phyloP scores from a whole-genome alignment of 1,284 basidiomycete species.

The Cronartium quercuum region DNA sequence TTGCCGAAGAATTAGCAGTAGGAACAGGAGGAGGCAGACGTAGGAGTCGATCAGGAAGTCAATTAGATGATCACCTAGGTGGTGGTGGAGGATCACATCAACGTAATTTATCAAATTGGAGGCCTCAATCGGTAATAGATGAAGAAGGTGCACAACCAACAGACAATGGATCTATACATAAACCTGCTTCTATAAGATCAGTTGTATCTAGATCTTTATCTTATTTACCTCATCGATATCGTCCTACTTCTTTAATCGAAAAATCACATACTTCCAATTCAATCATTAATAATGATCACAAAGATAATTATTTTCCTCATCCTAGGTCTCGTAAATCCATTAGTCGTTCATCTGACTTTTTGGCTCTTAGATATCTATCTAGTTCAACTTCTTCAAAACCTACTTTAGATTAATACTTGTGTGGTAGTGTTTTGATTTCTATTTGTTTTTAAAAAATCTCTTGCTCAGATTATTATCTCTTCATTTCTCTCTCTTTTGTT shows the following conservation, averaged over 20 bases:
- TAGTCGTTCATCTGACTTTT: slow-evolving; percentile 18
- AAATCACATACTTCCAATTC: background rate
- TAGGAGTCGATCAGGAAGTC: background rate
- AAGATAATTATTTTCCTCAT: too few species aligned
- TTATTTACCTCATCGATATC: background rate
- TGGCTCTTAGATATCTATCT: slow-evolving; percentile 34
- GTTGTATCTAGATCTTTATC: background rate
- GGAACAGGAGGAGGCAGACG: background rate
- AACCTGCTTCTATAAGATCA: background rate
- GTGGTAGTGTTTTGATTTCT: too few species aligned
- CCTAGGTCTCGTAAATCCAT: background rate
- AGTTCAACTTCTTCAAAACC: background rate
- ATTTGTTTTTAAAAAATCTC: too few species aligned
- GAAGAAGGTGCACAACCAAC: too few species aligned
- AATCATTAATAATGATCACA: background rate
- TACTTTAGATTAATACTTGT: too few species aligned
- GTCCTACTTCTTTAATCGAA: background rate
- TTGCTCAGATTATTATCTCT: too few species aligned
- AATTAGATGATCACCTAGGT: background rate
- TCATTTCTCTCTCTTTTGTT: too few species aligned
- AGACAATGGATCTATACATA: background rate
- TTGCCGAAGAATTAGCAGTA: background rate
- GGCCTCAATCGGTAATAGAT: background rate
- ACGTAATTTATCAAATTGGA: background rate
- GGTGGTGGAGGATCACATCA: background rate